A percentile compares a stretch with the other conserved stretches of the same genome.
Conservation (phyloP, 495 filamentous ascomycete species). For the Xylaria cubensis region DNA sequence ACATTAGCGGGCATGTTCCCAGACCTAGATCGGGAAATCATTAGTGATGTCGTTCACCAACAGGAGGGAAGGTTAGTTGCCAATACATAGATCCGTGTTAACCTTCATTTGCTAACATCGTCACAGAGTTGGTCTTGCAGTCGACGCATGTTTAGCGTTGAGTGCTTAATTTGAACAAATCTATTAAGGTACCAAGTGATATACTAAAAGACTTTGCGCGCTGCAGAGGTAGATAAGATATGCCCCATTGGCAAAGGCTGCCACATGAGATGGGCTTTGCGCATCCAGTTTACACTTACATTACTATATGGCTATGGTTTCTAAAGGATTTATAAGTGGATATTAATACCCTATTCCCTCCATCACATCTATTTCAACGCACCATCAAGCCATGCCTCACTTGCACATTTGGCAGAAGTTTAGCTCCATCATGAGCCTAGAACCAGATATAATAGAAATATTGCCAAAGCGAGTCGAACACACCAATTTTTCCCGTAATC, state of each 20-base stretch:
- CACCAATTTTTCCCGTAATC: not conserved
- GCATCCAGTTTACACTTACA: not conserved
- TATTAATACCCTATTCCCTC: conserved; percentile 19
- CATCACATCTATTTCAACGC: conserved; percentile 8
- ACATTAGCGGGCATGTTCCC: conserved; percentile 93
- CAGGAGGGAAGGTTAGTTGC: conserved; percentile 84
- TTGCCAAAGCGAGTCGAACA: not conserved
- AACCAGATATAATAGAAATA: not conserved
- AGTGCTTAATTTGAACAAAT: conserved; percentile 50
- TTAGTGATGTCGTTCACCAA: conserved; percentile 90
- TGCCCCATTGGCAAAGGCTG: not conserved
- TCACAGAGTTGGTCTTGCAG: conserved; percentile 81
- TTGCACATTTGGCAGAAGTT: conserved; percentile 6
- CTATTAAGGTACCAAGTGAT: not conserved
- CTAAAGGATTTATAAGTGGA: conserved; percentile 14
- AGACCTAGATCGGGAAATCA: conserved; percentile 85
- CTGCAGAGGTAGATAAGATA: not conserved
- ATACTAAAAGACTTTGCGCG: not conserved
- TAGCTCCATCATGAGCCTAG: not conserved
- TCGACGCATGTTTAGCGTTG: conserved; percentile 89
- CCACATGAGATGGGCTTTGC: not conserved
- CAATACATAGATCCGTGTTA: conserved; percentile 6
- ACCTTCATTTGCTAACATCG: conserved; percentile 33
- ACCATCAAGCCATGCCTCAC: not conserved
- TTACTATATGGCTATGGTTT: conserved; percentile 12